Evolutionary conservation across 257 asterid genomes (phyloP), one percentile per base, ranked within the genome.

Genomic region (Osmanthus fragrans): DNA sequence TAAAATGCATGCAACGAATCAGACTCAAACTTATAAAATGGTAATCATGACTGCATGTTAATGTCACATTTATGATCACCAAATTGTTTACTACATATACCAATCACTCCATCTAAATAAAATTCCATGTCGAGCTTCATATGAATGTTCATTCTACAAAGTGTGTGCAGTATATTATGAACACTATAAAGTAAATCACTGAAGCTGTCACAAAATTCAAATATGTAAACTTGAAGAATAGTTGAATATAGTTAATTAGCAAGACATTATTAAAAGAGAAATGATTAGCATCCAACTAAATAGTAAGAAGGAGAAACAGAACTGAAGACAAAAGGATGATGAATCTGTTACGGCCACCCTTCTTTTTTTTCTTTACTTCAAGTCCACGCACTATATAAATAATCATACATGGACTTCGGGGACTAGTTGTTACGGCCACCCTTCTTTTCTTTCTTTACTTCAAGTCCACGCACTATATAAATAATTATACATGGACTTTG

Each of bases 1-100:
- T 16, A 72, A 29, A 65, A 70, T 30, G 33, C 73, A 82, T 66
- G 60, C 54, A 67, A 76, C 56, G 33, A 81, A 68, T 56, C 42
- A 77, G 65, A 72, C 21, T 3, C 13, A 66, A 40, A 56, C 5
- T 36, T 58, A 25, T 23, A 70, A 70, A 36, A 23, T 1, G 33
- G 15, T 63, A 63, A 63, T 23, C 56, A 37, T 37, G 27, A 49
- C 54, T 42, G 74, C 68, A 7, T 47, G 45, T 21, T 13, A 66
- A 4, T 49, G 33, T 34, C 69, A 75, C 49, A 45, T 30, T 45
- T n/a, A 49, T 76, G 25, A 45, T 45, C 60, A 6, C 40, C n/a
- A 13, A 11, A 29, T 21, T 67, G 12, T 64, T 32, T 42, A 66
- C 23, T 32, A 16, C 13, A 76, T 45, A 18, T 11, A 70, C 29